Evolutionary conservation across 148 eudicot species (phyloP).

Genomic region (Rhododendron henanense): DNA sequence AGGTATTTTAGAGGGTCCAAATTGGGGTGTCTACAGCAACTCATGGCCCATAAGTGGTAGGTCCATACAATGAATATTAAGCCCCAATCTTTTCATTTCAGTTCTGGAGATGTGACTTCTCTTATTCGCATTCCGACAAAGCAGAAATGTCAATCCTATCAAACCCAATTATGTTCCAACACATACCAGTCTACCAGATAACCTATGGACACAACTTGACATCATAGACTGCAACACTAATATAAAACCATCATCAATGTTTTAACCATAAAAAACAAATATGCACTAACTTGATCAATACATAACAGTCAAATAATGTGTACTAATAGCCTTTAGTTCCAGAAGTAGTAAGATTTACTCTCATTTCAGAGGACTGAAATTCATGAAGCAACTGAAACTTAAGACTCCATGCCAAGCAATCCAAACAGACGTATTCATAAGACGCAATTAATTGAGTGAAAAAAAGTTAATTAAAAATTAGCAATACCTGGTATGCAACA

Average conservation of each 20-base stretch:
- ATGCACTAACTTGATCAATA: not conserved
- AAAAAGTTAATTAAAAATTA: not conserved
- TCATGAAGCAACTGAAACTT: not conserved
- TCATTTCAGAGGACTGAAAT: not conserved
- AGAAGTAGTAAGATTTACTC: not conserved
- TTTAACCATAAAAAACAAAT: not conserved
- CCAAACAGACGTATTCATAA: not conserved
- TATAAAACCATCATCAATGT: not conserved
- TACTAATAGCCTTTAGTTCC: not conserved
- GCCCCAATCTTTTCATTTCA: not conserved
- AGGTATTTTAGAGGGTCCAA: too few species aligned
- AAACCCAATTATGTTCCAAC: not conserved
- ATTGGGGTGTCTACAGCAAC: too few species aligned
- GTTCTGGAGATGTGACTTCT: not conserved
- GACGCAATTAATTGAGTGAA: not conserved
- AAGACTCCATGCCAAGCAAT: not conserved
- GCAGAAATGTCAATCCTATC: too few species aligned
- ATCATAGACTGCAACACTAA: not conserved
- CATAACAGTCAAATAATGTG: not conserved
- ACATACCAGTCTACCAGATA: not conserved
- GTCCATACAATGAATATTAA: not conserved
- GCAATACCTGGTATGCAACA: conserved; percentile 91
- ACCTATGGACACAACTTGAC: not conserved
- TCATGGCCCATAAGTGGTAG: not conserved
- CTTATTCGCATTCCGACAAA: not conserved